These are phyloP conservation scores for Dipteronia dyeriana DNA, from an alignment of 345 rosid species.

Conservation along the genomic window DNA sequence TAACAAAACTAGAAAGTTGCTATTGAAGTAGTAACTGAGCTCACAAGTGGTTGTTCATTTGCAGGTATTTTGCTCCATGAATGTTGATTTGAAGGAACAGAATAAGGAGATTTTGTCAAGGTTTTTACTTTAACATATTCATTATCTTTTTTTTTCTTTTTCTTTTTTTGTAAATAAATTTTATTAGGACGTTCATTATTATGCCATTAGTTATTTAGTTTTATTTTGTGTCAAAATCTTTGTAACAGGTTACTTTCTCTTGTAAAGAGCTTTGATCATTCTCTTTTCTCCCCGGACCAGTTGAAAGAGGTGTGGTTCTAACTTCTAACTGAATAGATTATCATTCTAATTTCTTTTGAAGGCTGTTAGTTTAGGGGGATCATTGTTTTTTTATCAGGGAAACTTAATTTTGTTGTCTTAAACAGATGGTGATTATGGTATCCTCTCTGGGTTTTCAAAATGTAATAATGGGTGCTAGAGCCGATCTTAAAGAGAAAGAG, in stretches of 20 bases:
- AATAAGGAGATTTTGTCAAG: conserved; percentile 61
- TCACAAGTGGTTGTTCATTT: conserved; percentile 20
- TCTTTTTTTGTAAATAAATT: background rate
- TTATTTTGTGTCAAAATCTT: conserved; percentile 9
- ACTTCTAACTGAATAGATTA: conserved; percentile 15
- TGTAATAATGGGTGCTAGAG: conserved; percentile 25
- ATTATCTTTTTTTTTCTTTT: background rate
- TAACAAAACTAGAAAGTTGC: background rate
- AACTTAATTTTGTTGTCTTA: conserved; percentile 25
- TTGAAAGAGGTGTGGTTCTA: conserved; percentile 59
- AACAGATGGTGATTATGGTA: conserved; percentile 63
- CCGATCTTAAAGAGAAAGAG: conserved; percentile 37
- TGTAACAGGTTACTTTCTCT: conserved; percentile 62
- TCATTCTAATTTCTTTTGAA: background rate
- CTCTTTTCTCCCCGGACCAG: conserved; percentile 53
- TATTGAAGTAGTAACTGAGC: background rate
- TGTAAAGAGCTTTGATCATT: conserved; percentile 48
- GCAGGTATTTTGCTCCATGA: conserved; percentile 74
- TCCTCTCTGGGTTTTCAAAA: conserved; percentile 33
- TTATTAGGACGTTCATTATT: background rate
- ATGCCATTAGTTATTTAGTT: conserved; percentile 6
- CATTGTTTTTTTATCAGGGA: conserved; percentile 21
- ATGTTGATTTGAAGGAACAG: conserved; percentile 43
- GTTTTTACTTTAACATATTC: conserved; percentile 31
- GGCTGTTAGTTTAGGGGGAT: conserved; percentile 13